Evolutionary conservation across 805 yeast species (phyloP).

Genomic region (Yarrowia deformans): DNA sequence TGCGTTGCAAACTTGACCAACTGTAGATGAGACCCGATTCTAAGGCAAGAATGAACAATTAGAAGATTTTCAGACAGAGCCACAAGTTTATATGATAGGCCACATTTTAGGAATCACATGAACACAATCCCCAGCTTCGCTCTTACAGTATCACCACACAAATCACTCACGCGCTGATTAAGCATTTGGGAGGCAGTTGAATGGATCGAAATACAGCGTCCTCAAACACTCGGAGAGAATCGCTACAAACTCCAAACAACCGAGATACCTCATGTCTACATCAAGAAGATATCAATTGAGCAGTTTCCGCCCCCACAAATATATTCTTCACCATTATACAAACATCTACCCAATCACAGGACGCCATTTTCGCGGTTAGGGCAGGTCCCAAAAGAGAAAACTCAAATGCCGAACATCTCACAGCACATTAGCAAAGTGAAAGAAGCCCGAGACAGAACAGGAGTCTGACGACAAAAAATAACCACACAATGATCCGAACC

Average conservation of each 20-base stretch:
- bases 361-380: conserved; percentile 9
- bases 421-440: conserved; percentile 36
- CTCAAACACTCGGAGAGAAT: neutral
- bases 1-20: no score
- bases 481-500: conserved; percentile 33
- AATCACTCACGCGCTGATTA: neutral
- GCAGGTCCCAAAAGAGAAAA: conserved; percentile 5
- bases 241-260: no score
- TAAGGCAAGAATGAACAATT: no score
- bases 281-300: neutral
- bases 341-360: conserved; percentile 25
- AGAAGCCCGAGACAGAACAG: conserved; percentile 15
- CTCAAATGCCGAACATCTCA: conserved; percentile 11
- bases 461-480: conserved; percentile 4
- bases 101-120: no score
- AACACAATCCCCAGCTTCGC: no score
- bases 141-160: neutral
- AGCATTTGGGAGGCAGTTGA: neutral
- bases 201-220: neutral
- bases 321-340: neutral
- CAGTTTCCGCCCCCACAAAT: neutral
- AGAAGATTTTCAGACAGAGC: no score
- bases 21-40: no score
- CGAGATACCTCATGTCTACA: neutral
- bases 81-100: no score